These are phyloP conservation scores for Globisporangium viniferum DNA, from an alignment of 352 stramenopile genomes.

Conservation along the genomic window DNA sequence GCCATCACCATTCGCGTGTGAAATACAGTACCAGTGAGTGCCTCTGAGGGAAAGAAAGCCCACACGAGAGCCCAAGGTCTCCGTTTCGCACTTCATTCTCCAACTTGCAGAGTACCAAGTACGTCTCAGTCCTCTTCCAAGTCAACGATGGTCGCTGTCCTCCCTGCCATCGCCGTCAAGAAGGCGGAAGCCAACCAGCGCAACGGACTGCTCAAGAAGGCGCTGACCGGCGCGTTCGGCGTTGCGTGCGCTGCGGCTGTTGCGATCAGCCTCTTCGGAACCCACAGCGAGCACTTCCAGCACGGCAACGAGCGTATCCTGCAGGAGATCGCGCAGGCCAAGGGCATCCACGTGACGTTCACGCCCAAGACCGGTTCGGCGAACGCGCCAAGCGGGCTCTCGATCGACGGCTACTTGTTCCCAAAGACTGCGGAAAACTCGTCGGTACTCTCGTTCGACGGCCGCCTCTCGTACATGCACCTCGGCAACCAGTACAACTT, in stretches of 20 bases:
- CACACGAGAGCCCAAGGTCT: not conserved
- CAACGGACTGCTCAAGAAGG: slow-evolving; percentile 9
- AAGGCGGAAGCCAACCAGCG: not conserved
- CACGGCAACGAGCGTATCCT: slow-evolving; percentile 24
- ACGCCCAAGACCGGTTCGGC: slow-evolving; percentile 11
- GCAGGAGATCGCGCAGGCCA: slow-evolving; percentile 22
- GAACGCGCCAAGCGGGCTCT: slow-evolving; percentile 10
- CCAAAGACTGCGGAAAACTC: slow-evolving; percentile 11
- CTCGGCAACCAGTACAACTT: slow-evolving; percentile 27
- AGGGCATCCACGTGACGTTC: slow-evolving; percentile 29
- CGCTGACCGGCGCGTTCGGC: slow-evolving; percentile 5
- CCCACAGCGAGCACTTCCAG: slow-evolving; percentile 20
- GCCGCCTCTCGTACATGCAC: slow-evolving; percentile 26
- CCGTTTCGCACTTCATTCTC: not conserved
- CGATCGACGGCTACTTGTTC: slow-evolving; percentile 23
- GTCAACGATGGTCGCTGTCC: slow-evolving; percentile 5
- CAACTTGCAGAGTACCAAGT: slow-evolving; percentile 4
- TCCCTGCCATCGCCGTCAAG: not conserved
- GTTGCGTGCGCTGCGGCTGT: slow-evolving; percentile 6
- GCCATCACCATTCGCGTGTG: not conserved
- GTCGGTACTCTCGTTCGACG: slow-evolving; percentile 22
- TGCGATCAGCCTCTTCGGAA: slow-evolving; percentile 22
- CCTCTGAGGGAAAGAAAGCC: not conserved
- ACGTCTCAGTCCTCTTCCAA: not conserved
- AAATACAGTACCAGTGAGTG: not conserved